A percentile compares a stretch with the other conserved stretches of the same genome.
phyloP scores from a whole-genome alignment of 176 grass and related monocot genomes.

The Urochloa ruziziensis region DNA sequence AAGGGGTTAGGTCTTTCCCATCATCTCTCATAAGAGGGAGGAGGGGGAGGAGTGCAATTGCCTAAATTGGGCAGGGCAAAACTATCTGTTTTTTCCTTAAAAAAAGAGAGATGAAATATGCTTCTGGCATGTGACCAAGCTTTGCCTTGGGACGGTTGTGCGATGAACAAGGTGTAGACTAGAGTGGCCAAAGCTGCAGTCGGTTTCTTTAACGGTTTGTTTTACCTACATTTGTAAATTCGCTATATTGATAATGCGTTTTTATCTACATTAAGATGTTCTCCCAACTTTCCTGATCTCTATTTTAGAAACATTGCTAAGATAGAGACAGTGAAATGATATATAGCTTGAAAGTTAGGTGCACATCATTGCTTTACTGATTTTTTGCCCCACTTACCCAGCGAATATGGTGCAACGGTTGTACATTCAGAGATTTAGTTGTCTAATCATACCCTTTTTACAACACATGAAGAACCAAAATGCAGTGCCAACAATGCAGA shows the following conservation, averaged over 20 bases:
- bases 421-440: not conserved
- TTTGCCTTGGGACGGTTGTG: not conserved
- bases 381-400: not conserved
- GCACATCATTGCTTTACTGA: not conserved
- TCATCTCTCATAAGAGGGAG: not conserved
- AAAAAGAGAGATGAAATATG: not conserved
- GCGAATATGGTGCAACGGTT: not conserved
- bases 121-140: not conserved
- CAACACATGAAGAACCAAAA: not conserved
- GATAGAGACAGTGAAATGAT: not conserved
- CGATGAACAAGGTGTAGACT: not conserved
- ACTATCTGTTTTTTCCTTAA: not conserved
- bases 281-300: not conserved
- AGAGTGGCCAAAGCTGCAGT: not conserved
- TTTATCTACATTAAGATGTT: not conserved
- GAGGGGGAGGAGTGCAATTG: not conserved
- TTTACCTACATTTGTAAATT: not conserved
- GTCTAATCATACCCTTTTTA: not conserved
- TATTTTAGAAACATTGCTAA: not conserved
- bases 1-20: conserved; percentile 21
- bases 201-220: no score
- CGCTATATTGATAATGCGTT: not conserved
- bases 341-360: not conserved
- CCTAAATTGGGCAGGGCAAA: not conserved
- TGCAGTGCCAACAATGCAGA: not conserved